Evolutionary conservation across 1,139 yeast genomes (phyloP), one percentile per base, ranked within the genome.

Genomic region (Hansenula sp.): DNA sequence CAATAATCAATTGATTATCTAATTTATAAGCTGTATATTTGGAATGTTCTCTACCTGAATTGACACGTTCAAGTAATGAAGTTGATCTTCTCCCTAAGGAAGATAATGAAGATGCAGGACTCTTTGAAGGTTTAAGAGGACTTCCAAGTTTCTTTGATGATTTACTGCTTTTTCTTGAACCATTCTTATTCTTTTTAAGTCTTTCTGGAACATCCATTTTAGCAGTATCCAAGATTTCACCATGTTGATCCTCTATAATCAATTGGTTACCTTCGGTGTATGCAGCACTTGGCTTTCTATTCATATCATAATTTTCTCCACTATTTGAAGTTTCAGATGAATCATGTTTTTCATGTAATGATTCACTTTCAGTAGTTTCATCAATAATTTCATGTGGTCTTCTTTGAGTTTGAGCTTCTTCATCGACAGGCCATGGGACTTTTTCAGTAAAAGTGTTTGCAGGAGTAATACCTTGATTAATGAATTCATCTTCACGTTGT

Each of bases 241-340:
- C 97, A 41, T 78, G 71, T 44, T 73, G 76, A 61, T 88, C 94
- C 58, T 90, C 98, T 45, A 90, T 69, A 41, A 90, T 75, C 34
- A 89, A 60, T 32, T 72, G 67, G 33, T 68, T 56, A 22, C 95
- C 96, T 55, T 87, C 96, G 45, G 77, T 79, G 59, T 77, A 90
- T 0, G 88, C 92, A 22, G 74, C 68, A 1, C 55, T 44, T 13
- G 59, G 46, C 40, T 39, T 49, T 49, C 57, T 51, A 8, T 46
- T 35, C 2, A 24, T 34, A 4, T 50, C 51, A 37, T 49, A 47
- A 10, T 44, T 39, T 29, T 47, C 46, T 11, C 47, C 45, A n/a
- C 27, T 28, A 12, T 24, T 14, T 10, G 33, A 31, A 14, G 26
- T 31, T 21, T 14, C 26, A 6, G 34, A 32, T 22, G 34, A 32